Evolutionary conservation across 306 rosid genomes (phyloP), one percentile per base, ranked within the genome.

Genomic region (Phaseolus lunatus): DNA sequence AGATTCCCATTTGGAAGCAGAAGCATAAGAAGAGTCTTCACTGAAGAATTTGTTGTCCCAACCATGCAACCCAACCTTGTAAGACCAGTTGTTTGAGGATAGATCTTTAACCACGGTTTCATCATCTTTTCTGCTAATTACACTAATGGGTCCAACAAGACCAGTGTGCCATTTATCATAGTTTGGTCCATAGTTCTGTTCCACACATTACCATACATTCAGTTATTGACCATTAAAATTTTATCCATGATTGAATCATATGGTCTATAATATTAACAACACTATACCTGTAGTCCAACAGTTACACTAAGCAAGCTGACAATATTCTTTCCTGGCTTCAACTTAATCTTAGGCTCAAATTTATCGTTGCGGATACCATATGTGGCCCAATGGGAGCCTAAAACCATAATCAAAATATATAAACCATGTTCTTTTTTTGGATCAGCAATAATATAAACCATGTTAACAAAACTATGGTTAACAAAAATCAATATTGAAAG

Each of bases 51-150:
- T 26, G 50, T 77, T 44, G 0, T 79, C 73, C 43, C 83, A 65
- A 8, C 94, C 94, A 49, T 80, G n/a, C 16, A 89, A 69, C 1
- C 91, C 91, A 53, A 86, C 71, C 72, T 76, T 73, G 79, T 86
- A 82, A 0, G 44, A 27, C 91, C 91, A 86, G 73, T 86, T 87
- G 58, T 82, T 79, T 9, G 54, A n/a, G 1, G 90, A 80, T 0
- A 87, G 26, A 72, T 86, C 87, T 23, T 86, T 90, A 2, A 73
- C 26, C 9, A 90, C 33, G 2, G 76, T 81, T 56, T 86, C 90
- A 43, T 88, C 94, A 6, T 80, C 84, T 4, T 83, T 78, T 7
- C 10, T 49, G 3, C 83, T 71, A 12, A 85, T 22, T 12, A 89
- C 13, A 11, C 56, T 75, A 52, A 87, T 74, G 0, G 85, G 85